Evolutionary conservation across 1,284 basidiomycete species (phyloP).

Genomic region (Inonotus hispidus): DNA sequence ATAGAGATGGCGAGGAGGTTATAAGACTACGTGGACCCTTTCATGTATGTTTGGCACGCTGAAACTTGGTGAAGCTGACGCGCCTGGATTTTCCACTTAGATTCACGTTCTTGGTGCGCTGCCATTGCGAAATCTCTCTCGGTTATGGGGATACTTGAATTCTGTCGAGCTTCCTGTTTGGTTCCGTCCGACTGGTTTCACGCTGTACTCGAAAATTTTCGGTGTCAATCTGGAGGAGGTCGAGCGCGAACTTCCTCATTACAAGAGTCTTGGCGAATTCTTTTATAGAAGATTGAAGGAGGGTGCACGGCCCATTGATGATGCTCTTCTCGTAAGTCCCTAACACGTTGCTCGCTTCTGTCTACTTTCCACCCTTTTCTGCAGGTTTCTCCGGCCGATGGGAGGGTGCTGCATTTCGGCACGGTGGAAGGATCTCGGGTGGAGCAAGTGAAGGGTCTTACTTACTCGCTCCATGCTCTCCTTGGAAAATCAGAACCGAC

Average conservation of each 20-base stretch:
- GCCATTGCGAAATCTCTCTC: conserved; percentile 89
- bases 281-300: conserved; percentile 89
- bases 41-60: conserved; percentile 63
- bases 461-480: conserved; percentile 91
- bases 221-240: conserved; percentile 95
- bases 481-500: conserved; percentile 63
- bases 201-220: conserved; percentile 81
- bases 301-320: conserved; percentile 77
- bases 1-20: conserved; percentile 64
- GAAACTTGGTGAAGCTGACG: not conserved
- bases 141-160: conserved; percentile 95
- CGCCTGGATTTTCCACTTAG: conserved; percentile 35
- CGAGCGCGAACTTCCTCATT: conserved; percentile 75
- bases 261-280: conserved; percentile 86
- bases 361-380: not conserved
- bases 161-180: conserved; percentile 89
- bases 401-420: conserved; percentile 89
- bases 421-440: conserved; percentile 78
- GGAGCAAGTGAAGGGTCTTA: conserved; percentile 97
- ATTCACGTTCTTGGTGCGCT: conserved; percentile 95
- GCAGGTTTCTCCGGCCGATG: conserved; percentile 91
- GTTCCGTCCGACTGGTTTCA: conserved; percentile 87
- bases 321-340: conserved; percentile 60
- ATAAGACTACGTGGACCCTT: conserved; percentile 87
- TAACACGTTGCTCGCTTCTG: not conserved